Evolutionary conservation across 2,329 filamentous ascomycete genomes (phyloP).

Genomic region (Colletotrichum gloeosporioides): DNA sequence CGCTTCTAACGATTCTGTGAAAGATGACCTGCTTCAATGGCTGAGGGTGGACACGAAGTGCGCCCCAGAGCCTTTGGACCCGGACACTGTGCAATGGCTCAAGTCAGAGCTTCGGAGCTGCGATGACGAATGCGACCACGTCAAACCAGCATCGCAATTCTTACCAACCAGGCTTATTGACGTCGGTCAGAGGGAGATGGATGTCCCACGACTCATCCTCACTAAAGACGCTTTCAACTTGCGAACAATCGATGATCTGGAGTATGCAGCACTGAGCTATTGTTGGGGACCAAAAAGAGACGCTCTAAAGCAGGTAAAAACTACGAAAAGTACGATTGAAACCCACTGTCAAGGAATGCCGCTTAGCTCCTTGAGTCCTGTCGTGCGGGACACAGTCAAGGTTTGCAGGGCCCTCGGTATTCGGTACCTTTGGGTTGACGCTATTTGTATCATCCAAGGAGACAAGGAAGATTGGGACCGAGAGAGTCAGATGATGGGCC

Average conservation of each 20-base stretch:
- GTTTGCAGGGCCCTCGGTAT: neutral
- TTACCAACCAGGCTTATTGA: neutral
- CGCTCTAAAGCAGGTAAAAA: neutral
- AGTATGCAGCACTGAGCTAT: neutral
- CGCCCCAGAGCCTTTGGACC: neutral
- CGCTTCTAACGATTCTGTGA: neutral
- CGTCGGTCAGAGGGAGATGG: neutral
- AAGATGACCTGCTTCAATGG: neutral
- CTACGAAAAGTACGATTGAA: neutral
- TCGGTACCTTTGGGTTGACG: neutral
- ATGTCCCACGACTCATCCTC: neutral
- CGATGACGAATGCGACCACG: neutral
- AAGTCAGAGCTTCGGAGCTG: neutral
- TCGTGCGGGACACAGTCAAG: neutral
- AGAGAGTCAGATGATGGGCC: neutral
- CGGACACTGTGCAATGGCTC: neutral
- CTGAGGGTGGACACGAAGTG: neutral
- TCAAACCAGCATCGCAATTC: neutral
- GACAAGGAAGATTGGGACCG: neutral
- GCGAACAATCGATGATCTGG: neutral
- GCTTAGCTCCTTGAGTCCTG: neutral
- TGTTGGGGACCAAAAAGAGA: neutral
- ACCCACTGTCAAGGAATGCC: neutral
- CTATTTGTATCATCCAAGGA: neutral
- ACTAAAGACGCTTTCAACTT: neutral